Evolutionary conservation across 1,284 basidiomycete genomes (phyloP).

Genomic region (Fistulina hepatica): DNA sequence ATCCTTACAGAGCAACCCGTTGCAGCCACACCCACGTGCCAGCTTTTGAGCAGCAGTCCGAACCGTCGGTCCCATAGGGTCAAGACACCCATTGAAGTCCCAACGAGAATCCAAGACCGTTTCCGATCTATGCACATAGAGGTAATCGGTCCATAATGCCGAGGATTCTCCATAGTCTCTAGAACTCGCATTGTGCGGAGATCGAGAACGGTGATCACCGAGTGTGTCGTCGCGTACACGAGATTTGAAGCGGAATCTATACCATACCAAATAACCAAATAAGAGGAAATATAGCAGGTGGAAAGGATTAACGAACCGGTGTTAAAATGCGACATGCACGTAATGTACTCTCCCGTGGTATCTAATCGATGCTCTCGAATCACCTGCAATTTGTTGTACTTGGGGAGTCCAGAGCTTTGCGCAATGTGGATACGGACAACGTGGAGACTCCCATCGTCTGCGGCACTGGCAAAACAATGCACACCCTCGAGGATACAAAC

Average conservation of each 20-base stretch:
- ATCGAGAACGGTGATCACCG: slow-evolving; percentile 71
- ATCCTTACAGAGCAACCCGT: slow-evolving; percentile 44
- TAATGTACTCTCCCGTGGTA: slow-evolving; percentile 63
- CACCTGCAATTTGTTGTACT: slow-evolving; percentile 70
- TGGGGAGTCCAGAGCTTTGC: slow-evolving; percentile 53
- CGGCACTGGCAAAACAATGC: slow-evolving; percentile 84
- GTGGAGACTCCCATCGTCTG: slow-evolving; percentile 78
- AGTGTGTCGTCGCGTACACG: slow-evolving; percentile 78
- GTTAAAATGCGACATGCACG: slow-evolving; percentile 66
- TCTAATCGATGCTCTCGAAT: slow-evolving; percentile 67
- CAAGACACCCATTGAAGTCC: slow-evolving; percentile 75
- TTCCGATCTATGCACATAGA: slow-evolving; percentile 76
- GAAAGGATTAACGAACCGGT: slow-evolving; percentile 38
- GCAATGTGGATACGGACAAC: slow-evolving; percentile 72
- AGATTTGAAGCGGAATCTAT: slow-evolving; percentile 64
- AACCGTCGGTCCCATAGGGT: slow-evolving; percentile 94
- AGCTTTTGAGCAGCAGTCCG: slow-evolving; percentile 78
- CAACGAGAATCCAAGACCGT: slow-evolving; percentile 79
- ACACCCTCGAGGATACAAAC: slow-evolving; percentile 75
- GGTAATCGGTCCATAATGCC: slow-evolving; percentile 80
- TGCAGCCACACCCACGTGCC: slow-evolving; percentile 63
- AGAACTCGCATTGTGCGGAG: slow-evolving; percentile 75
- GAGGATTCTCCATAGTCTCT: slow-evolving; percentile 73
- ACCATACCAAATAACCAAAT: background rate
- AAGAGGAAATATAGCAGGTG: background rate